Base-by-base conservation (phyloP, 306 rosid species). In the Trichosanthes cucumerina region DNA sequence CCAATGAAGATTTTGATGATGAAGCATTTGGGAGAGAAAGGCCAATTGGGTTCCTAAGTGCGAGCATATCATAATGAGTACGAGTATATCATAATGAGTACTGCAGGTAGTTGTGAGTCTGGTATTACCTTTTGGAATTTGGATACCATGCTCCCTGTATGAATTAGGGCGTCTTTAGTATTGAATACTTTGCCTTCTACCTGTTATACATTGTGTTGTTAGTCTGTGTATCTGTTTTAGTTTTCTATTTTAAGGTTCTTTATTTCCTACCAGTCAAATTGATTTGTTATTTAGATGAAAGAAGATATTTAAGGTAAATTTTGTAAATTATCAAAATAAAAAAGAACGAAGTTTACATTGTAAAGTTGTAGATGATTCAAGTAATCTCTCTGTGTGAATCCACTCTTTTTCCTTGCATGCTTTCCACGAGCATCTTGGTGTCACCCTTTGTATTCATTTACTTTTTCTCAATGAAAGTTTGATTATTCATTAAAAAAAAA, bases 1-100 rank as follows among this genome's bases (percentile, higher is more conserved):
- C 91, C 59, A 91, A 91, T 82, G 97, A 93, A 88, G 98, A 90
- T 86, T 91, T 91, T 82, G 99, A 85, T 43, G 97, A 93, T 62
- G 97, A 91, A 78, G 71, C 96, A 54, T 92, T 93, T 80, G 96
- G 88, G 56, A 80, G 89, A 86, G 97, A 96, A 69, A 83, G 88
- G 83, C 86, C 98, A 0, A 90, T 87, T 79, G 94, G 85, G 76
- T 84, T 90, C 79, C 68, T 87, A 77, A 88, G 91, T 87, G 89
- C 91, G 47, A 87, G 90, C 93, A 71, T 89, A 71, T 83, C 82
- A 77, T 90, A 88, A 91, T 85, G 88, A 85, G 65, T 77, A 79
- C 73, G 47, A 87, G 90, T 91, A 71, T 89, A 71, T 83, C 82
- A 77, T 90, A 88, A 91, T 85, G 88, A 85, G 65, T 77, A 79